These are phyloP conservation scores for Exophiala sp. DNA, from an alignment of 2,329 filamentous ascomycete species.

Conservation along the genomic window DNA sequence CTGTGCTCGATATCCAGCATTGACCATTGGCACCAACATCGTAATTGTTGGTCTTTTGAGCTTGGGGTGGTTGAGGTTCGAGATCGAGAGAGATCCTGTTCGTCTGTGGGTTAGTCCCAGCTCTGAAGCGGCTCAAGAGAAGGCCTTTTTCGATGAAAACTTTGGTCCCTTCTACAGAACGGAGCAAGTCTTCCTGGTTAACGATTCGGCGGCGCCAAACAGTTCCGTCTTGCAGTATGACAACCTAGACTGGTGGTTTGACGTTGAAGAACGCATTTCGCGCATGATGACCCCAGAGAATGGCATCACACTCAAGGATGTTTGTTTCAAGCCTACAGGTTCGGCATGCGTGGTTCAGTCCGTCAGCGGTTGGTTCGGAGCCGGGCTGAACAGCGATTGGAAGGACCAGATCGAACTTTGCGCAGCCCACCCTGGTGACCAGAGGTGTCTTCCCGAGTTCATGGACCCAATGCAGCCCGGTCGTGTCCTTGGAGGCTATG, in stretches of 20 bases:
- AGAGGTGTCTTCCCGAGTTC: slow-evolving; percentile 78
- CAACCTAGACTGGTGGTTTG: slow-evolving; percentile 89
- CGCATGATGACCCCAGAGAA: slow-evolving; percentile 67
- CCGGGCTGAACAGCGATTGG: slow-evolving; percentile 67
- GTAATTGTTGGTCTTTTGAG: slow-evolving; percentile 74
- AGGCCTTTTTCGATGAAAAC: slow-evolving; percentile 85
- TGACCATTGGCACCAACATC: slow-evolving; percentile 76
- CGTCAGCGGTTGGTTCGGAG: slow-evolving; percentile 80
- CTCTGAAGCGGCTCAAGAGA: slow-evolving; percentile 86
- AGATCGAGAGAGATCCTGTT: slow-evolving; percentile 86
- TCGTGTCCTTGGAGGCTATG: slow-evolving; percentile 80
- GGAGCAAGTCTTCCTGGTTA: slow-evolving; percentile 90
- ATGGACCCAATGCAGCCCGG: slow-evolving; percentile 82
- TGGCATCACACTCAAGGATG: slow-evolving; percentile 69
- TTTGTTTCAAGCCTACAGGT: slow-evolving; percentile 92
- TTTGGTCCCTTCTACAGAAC: slow-evolving; percentile 96
- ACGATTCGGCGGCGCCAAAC: slow-evolving; percentile 60
- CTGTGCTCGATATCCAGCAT: slow-evolving; percentile 77
- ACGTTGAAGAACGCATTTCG: slow-evolving; percentile 73
- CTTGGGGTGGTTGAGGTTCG: slow-evolving; percentile 81
- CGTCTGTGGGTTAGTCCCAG: slow-evolving; percentile 95
- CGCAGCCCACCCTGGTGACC: slow-evolving; percentile 67
- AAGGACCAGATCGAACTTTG: slow-evolving; percentile 68
- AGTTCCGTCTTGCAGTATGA: slow-evolving; percentile 81
- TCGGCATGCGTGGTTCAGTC: slow-evolving; percentile 91